Evolutionary conservation across 192 early-diverging fungal genomes (phyloP), one percentile per base, ranked within the genome.

Genomic region (Tieghemiomyces parasiticus): DNA sequence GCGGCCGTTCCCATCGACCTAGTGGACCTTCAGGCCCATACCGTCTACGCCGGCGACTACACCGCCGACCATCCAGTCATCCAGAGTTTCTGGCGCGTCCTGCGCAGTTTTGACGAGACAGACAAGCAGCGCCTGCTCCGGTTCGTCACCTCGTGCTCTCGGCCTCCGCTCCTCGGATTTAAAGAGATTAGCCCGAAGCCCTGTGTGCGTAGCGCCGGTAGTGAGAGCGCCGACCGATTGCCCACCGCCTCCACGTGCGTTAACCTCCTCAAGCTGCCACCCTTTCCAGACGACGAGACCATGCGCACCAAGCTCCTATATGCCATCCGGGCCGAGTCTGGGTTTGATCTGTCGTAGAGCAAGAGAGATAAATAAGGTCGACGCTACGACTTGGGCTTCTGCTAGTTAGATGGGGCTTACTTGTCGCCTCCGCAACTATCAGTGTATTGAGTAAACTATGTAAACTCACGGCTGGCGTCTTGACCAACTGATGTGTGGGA

Each of bases 111-210:
- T 29, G 55, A 35, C 9, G 73, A 81, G 44, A 69, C 65, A 33
- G 73, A 87, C 60, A 62, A 71, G 22, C 58, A 71, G n/a, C 51
- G 60, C 31, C 71, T 89, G 56, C 73, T 94, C 44, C 85, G 86
- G 64, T 98, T 98, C 78, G 80, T 92, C 9, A 98, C 95, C 4
- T 88, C 84, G 58, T 95, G 93, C 64, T 78, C 85, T 35, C 68
- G 95, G 42, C 91, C 92, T 25, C 95, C 95, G 25, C 62, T 98
- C 48, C 67, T 98, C 35, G 95, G 95, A 6, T 98, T 98, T 26
- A 75, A 75, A 31, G 80, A 81, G 62, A 62, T 93, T 46, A 67
- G 77, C 29, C 90, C 90, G 0, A 71, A 76, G 45, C 74, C 91
- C 47, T 83, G 81, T 63, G 81, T 93, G 33, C 73, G 85, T 32